Base-by-base conservation (phyloP, 2,329 filamentous ascomycete genomes). In the Talaromyces sp. region DNA sequence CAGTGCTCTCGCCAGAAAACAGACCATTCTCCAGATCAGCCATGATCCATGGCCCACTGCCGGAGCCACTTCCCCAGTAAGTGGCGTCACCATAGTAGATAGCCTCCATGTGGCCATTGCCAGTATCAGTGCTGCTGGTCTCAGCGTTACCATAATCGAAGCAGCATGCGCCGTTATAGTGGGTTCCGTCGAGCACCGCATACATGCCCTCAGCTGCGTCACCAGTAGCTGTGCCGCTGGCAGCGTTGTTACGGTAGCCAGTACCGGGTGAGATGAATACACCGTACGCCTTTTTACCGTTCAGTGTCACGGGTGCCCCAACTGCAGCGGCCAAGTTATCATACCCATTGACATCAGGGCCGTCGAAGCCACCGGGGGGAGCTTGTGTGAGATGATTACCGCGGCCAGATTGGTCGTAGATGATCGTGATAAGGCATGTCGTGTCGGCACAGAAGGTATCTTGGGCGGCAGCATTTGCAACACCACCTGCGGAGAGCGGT, bases 71-170 rank as follows among this genome's bases (percentile, higher is more conserved):
- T 11, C 62, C 62, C 56, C 62, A 60, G 35, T n/a, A 31, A 24
- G 56, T 52, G 33, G 31, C n/a, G 27, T 52, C 49, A 10, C 62
- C 62, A n/a, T 43, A 64, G 11, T 64, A 64, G 47, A 64, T 60
- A 11, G 62, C 62, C 54, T 64, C 62, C 62, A 64, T 64, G 31
- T 64, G 62, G 24, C 62, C 62, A 24, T 60, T 60, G 24, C 62
- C 62, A 5, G 62, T 64, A 43, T 64, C 62, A 22, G 56, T 60
- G 22, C 35, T 60, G n/a, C 62, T 64, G 22, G 33, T 64, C n/a
- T 64, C 62, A 33, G 62, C 62, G 13, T 64, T 64, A 45, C 62
- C 62, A 33, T 64, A 64, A 37, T 64, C 62, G 37, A 60, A 64
- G 45, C 62, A 64, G 56, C 62, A 64, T 31, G 19, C n/a, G 27